Percentiles rank a stretch among this genome's conserved stretches.
Evolutionary conservation across 2,329 filamentous ascomycete species (phyloP).

Genomic region (Xylariaceae sp.): DNA sequence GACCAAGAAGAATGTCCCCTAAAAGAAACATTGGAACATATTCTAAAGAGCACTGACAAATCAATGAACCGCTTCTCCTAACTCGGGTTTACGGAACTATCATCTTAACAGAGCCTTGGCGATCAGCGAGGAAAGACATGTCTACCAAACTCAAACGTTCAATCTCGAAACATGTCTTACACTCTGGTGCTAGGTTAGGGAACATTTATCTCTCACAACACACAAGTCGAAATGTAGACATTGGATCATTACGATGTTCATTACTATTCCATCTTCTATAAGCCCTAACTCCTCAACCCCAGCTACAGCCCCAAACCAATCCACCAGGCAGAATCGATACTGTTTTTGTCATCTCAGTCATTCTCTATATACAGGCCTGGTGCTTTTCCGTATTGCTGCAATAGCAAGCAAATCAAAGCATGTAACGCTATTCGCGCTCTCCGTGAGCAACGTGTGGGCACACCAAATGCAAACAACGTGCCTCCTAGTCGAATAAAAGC

Average conservation of each 20-base stretch:
- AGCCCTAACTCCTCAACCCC: slow-evolving; percentile 1
- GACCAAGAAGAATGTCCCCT: too few relatives aligned
- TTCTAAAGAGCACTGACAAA: too few relatives aligned
- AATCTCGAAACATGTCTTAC: too few relatives aligned
- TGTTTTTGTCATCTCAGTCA: not conserved
- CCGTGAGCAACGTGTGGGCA: not conserved
- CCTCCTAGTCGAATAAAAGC: slow-evolving; percentile 8
- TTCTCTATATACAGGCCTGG: slow-evolving; percentile 16
- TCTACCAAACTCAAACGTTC: too few relatives aligned
- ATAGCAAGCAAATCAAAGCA: not conserved
- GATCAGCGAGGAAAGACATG: too few relatives aligned
- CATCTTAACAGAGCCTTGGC: too few relatives aligned
- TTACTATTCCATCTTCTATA: slow-evolving; percentile 2
- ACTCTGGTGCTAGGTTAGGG: too few relatives aligned
- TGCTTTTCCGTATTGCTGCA: not conserved
- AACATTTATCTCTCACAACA: too few relatives aligned
- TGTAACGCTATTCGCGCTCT: not conserved
- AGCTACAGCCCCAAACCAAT: not conserved
- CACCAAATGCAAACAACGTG: slow-evolving; percentile 8
- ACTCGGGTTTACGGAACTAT: too few relatives aligned
- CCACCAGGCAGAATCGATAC: not conserved
- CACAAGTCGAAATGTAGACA: not conserved
- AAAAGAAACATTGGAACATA: too few relatives aligned
- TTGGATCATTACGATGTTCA: slow-evolving; percentile 13
- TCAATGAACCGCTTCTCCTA: too few relatives aligned